Evolutionary conservation across 768 basidiomycete species (phyloP).

Genomic region (Cystobasidium ongulense): DNA sequence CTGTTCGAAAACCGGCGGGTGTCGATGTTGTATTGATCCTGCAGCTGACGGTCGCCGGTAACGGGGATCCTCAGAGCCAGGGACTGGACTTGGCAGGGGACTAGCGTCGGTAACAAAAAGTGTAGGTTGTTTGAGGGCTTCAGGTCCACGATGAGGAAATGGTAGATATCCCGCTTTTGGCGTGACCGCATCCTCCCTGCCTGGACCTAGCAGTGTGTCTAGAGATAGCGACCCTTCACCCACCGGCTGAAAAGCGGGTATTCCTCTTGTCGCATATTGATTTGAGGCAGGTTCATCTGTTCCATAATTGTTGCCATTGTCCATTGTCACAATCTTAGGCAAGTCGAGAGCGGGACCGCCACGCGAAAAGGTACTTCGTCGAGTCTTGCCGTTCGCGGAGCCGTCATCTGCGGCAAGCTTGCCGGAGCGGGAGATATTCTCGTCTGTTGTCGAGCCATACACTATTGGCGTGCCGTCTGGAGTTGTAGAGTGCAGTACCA

Average conservation of each 20-base stretch:
- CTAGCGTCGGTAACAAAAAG: background rate
- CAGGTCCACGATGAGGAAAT: background rate
- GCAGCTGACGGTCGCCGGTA: background rate
- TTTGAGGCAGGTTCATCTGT: background rate
- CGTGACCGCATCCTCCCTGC: background rate
- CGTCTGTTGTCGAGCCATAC: background rate
- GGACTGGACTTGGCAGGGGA: background rate
- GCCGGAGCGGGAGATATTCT: background rate
- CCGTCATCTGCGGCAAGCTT: background rate
- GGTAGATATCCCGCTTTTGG: background rate
- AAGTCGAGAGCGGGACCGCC: conserved; percentile 1
- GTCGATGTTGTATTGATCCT: background rate
- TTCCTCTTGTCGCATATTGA: background rate
- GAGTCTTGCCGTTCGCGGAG: background rate
- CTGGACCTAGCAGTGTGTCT: background rate
- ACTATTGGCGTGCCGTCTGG: conserved; percentile 9
- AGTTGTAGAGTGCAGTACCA: background rate
- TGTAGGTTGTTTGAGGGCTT: background rate
- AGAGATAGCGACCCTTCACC: conserved; percentile 17
- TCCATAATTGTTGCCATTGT: background rate
- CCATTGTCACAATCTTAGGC: background rate
- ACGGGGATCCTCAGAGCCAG: background rate
- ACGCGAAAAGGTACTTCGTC: conserved; percentile 6
- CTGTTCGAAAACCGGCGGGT: conserved; percentile 22
- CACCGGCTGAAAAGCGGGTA: background rate